Evolutionary conservation across 208 protist genomes (phyloP).

Genomic region (Wallacemonas sp.): DNA sequence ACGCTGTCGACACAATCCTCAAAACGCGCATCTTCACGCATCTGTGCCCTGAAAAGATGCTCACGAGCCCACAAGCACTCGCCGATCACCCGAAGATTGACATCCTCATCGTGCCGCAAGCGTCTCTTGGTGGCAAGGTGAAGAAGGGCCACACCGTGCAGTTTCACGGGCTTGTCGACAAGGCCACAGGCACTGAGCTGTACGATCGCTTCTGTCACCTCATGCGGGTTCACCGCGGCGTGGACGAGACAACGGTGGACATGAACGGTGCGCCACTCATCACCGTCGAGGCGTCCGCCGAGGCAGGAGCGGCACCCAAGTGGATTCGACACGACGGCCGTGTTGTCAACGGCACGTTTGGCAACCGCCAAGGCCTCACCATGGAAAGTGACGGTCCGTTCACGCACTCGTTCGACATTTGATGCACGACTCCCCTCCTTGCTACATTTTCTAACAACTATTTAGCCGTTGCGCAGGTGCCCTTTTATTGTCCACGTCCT

Average conservation of each 20-base stretch:
- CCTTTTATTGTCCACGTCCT: too few relatives aligned
- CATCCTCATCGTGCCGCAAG: slow-evolving; percentile 85
- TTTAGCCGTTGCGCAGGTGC: too few relatives aligned
- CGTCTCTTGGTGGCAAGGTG: slow-evolving; percentile 83
- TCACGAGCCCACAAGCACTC: slow-evolving; percentile 46
- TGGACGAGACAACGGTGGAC: slow-evolving; percentile 46
- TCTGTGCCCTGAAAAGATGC: slow-evolving; percentile 49
- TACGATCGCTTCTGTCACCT: slow-evolving; percentile 68
- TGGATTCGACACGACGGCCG: slow-evolving; percentile 51
- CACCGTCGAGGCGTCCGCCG: not conserved
- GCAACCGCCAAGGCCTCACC: slow-evolving; percentile 75
- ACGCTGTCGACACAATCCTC: slow-evolving; percentile 53
- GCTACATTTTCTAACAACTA: too few relatives aligned
- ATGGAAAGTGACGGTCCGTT: slow-evolving; percentile 84
- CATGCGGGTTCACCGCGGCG: slow-evolving; percentile 49
- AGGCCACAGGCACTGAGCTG: slow-evolving; percentile 44
- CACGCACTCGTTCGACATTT: slow-evolving; percentile 82
- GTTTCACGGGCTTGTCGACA: slow-evolving; percentile 77
- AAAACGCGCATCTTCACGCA: slow-evolving; percentile 76
- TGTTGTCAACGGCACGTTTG: slow-evolving; percentile 80
- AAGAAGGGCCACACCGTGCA: slow-evolving; percentile 80
- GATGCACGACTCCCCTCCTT: too few relatives aligned
- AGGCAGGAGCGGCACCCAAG: slow-evolving; percentile 11
- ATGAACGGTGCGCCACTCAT: slow-evolving; percentile 45
- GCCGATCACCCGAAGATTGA: slow-evolving; percentile 53